These are phyloP conservation scores for Aleurites moluccanus DNA, from an alignment of 441 rosid genomes.

Conservation along the genomic window DNA sequence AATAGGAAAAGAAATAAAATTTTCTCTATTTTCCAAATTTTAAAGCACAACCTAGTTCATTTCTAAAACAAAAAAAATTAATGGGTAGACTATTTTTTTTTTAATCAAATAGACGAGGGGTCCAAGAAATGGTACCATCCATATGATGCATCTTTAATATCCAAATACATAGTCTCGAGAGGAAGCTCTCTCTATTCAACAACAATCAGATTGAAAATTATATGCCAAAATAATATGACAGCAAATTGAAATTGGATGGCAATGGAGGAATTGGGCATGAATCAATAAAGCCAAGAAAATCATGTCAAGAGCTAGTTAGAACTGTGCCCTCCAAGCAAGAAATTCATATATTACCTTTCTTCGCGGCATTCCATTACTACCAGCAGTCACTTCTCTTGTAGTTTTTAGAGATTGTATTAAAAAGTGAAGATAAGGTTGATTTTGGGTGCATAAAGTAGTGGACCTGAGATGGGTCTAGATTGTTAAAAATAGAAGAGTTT, in stretches of 20 bases:
- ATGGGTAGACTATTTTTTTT: neutral
- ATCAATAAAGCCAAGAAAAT: too few relatives aligned
- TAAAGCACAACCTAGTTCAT: too few relatives aligned
- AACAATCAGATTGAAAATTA: conserved; percentile 17
- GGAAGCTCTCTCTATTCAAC: conserved; percentile 85
- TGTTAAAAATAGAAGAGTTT: conserved; percentile 55
- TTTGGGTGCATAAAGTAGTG: conserved; percentile 50
- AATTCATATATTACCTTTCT: too few relatives aligned
- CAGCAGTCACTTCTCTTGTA: too few relatives aligned
- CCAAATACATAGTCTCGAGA: conserved; percentile 59
- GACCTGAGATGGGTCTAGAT: conserved; percentile 55
- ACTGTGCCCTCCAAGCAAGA: too few relatives aligned
- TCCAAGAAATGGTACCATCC: conserved; percentile 58
- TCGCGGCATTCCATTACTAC: too few relatives aligned
- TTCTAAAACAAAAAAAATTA: neutral
- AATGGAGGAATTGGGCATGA: too few relatives aligned
- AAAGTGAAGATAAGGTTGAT: conserved; percentile 37
- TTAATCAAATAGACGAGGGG: neutral
- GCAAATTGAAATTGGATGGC: too few relatives aligned
- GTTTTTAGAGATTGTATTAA: conserved; percentile 43
- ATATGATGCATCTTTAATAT: conserved; percentile 54
- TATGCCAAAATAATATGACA: too few relatives aligned
- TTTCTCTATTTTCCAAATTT: neutral
- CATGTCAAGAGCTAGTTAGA: too few relatives aligned
- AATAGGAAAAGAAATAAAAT: neutral